Evolutionary conservation across 305 asterid species (phyloP), one percentile per base, ranked within the genome.

Genomic region (Fraxinus sp.): DNA sequence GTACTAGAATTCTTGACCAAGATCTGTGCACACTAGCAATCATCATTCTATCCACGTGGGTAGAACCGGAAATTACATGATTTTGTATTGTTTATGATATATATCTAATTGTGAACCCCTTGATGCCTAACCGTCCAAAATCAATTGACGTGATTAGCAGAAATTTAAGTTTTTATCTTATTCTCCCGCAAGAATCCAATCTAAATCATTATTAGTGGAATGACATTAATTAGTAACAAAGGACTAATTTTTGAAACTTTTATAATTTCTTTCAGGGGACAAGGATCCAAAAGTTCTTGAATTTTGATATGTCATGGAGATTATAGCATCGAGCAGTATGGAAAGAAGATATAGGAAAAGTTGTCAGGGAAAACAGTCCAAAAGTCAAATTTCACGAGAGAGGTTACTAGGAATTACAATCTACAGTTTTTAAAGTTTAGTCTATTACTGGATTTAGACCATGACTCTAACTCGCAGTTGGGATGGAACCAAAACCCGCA

Each of bases 351-450:
- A 74, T 73, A 9, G 82, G 80, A 83, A 86, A 81, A 79, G 85
- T 82, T 86, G 72, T 77, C 74, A 18, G 24, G 83, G 81, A 78
- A 79, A 88, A 86, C 80, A 84, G 86, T 68, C 87, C 86, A 81
- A 86, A 87, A 87, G 91, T 90, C 91, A 91, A 91, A 88, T 77
- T 80, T 90, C 94, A 88, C 93, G 85, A 88, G 90, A 79, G 80
- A 83, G 84, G 83, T 85, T 87, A 87, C 79, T 77, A 81, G 86
- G 84, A 84, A 85, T 84, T 86, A 66, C 88, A 62, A 85, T 84
- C 88, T 85, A 86, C 87, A 83, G 77, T 78, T 80, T 79, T 86
- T 82, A 73, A 72, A 80, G 74, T 77, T 77, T 78, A 83, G 78
- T 75, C 86, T 74, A 46, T 78, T 20, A 81, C 77, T 81, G 83